These are phyloP conservation scores for Rusavskia elegans DNA, from an alignment of 495 filamentous ascomycete genomes.

Conservation along the genomic window DNA sequence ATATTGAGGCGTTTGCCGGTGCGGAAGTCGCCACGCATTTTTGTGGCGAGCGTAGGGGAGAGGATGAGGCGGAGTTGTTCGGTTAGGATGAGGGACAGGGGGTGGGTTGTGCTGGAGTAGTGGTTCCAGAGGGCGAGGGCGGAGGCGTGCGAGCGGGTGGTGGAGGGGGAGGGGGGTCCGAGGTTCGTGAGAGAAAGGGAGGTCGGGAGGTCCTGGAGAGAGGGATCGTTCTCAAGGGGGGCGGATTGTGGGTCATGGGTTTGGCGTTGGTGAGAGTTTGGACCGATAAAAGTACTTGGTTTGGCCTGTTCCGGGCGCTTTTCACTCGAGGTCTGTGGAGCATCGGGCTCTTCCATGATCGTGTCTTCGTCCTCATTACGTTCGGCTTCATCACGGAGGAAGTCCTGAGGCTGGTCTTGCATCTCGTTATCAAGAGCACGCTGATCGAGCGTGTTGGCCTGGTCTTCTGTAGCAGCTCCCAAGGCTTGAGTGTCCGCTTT, in stretches of 20 bases:
- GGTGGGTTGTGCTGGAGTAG: constrained; percentile 69
- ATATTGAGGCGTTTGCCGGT: constrained; percentile 98
- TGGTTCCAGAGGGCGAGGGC: constrained; percentile 69
- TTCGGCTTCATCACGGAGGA: constrained; percentile 44
- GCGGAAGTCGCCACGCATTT: constrained; percentile 90
- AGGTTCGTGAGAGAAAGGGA: constrained; percentile 18
- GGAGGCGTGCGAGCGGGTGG: constrained; percentile 34
- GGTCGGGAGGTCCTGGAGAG: constrained; percentile 59
- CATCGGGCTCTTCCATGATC: constrained; percentile 27
- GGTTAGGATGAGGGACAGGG: constrained; percentile 72
- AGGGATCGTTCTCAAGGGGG: constrained; percentile 49
- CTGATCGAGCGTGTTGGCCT: constrained; percentile 66
- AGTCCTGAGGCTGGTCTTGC: constrained; percentile 35
- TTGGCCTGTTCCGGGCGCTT: constrained; percentile 22
- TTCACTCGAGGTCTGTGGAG: constrained; percentile 21
- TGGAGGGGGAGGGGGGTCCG: constrained; percentile 29
- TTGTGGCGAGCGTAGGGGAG: constrained; percentile 84
- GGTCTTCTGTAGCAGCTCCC: constrained; percentile 74
- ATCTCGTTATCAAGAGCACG: constrained; percentile 63
- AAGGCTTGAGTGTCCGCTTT: constrained; percentile 77
- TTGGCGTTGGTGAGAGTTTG: constrained; percentile 14
- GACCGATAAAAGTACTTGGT: constrained; percentile 2
- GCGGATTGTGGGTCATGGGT: constrained; percentile 15
- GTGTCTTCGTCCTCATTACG: constrained; percentile 31
- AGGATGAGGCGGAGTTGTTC: constrained; percentile 93